Conservation (phyloP, 1,139 yeast species). For the Scheffersomyces titani region DNA sequence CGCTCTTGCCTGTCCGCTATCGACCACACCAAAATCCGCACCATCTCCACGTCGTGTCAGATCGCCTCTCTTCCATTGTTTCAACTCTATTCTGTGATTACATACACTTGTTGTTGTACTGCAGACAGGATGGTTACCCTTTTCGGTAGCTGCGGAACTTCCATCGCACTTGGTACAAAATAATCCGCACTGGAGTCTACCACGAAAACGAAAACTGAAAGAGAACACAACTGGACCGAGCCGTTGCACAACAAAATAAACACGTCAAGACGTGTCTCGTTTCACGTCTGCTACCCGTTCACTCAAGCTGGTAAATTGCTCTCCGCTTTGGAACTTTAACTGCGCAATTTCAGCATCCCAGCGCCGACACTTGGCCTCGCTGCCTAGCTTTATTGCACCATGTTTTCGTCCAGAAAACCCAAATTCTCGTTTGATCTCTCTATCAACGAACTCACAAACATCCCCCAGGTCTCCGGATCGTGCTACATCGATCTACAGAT, state of each 20-base stretch:
- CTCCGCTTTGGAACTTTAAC: background rate
- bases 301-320: background rate
- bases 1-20: no score
- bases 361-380: background rate
- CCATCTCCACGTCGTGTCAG: background rate
- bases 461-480: conserved; percentile 76
- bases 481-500: conserved; percentile 58
- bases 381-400: background rate
- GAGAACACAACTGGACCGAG: background rate
- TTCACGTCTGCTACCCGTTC: background rate
- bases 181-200: background rate
- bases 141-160: background rate
- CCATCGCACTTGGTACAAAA: background rate
- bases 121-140: background rate
- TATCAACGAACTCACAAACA: conserved; percentile 71
- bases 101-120: background rate
- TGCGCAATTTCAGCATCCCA: background rate
- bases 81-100: no score
- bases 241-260: background rate
- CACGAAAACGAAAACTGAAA: background rate
- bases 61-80: background rate
- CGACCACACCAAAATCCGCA: no score
- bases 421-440: conserved; percentile 60
- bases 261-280: background rate
- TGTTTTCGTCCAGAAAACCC: conserved; percentile 25